phyloP scores from a whole-genome alignment of 2,329 filamentous ascomycete species.

The Fusarium annulatum region DNA sequence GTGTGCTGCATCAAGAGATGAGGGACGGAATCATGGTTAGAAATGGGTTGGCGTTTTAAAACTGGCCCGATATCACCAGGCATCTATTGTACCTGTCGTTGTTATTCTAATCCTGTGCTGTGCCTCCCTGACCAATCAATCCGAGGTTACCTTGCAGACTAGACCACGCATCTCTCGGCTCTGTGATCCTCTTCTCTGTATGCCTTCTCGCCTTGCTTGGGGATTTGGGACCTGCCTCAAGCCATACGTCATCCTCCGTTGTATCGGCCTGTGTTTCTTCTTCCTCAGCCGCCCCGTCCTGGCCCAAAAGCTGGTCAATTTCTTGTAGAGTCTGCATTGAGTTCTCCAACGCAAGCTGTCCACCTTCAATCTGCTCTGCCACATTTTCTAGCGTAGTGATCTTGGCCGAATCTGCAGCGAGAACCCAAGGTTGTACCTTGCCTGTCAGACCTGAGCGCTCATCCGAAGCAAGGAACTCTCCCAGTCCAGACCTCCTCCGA shows the following conservation, averaged over 20 bases:
- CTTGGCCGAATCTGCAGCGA: conserved; percentile 69
- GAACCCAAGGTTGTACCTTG: conserved; percentile 67
- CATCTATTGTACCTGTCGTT: conserved; percentile 25
- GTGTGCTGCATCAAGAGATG: conserved; percentile 14
- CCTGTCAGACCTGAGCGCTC: conserved; percentile 55
- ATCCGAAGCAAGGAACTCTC: conserved; percentile 55
- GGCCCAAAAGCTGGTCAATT: conserved; percentile 61
- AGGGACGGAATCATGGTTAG: conserved; percentile 40
- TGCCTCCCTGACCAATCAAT: conserved; percentile 56
- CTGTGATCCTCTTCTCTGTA: conserved; percentile 40
- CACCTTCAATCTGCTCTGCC: conserved; percentile 69
- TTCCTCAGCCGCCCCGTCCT: conserved; percentile 40
- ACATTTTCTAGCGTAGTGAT: conserved; percentile 68
- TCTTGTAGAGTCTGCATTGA: conserved; percentile 62
- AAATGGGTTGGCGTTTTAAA: conserved; percentile 42
- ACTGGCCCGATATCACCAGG: conserved; percentile 33
- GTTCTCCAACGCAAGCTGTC: conserved; percentile 65
- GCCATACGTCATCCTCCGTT: conserved; percentile 50
- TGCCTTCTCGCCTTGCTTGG: conserved; percentile 41
- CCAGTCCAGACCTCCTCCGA: conserved; percentile 55
- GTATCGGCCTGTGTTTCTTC: conserved; percentile 37
- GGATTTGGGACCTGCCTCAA: conserved; percentile 47
- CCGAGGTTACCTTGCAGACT: conserved; percentile 65
- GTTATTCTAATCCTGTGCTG: conserved; percentile 27
- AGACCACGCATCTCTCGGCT: conserved; percentile 60